phyloP scores from a whole-genome alignment of 345 rosid species.

The Brassica napus region Da-Ae NC_063438.1:2418001-2418500 shows the following conservation, averaged over 20 bases:
- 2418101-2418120: background rate
- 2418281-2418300: background rate
- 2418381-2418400: background rate
- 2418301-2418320: background rate
- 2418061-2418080: background rate
- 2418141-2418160: background rate
- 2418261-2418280: background rate
- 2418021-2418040: background rate
- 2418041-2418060: background rate
- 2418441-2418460: too few species aligned
- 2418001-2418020: too few species aligned
- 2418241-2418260: background rate
- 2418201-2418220: background rate
- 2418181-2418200: background rate
- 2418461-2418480: background rate
- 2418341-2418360: background rate
- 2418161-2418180: background rate
- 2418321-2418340: background rate
- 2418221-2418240: background rate
- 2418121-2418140: background rate
- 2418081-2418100: background rate
- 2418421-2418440: background rate
- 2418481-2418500: background rate
- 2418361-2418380: background rate
- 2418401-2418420: background rate